These are phyloP conservation scores for Raphanus sativus DNA, from an alignment of 345 rosid species.

Conservation along the genomic window DNA sequence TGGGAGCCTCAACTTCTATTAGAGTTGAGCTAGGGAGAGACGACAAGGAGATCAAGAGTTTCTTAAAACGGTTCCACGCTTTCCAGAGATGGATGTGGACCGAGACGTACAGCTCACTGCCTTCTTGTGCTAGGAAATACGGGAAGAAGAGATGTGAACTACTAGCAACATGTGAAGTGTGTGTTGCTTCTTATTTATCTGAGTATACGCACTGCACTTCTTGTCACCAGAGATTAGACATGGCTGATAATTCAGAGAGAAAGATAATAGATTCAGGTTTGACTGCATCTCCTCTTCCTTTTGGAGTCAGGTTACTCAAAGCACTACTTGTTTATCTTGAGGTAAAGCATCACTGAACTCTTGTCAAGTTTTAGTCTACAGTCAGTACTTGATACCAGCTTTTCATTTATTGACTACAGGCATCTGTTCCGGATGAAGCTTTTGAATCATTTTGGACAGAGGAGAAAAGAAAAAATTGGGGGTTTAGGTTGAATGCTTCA, in stretches of 20 bases:
- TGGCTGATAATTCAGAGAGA: constrained; percentile 44
- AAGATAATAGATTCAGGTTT: constrained; percentile 38
- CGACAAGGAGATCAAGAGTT: constrained; percentile 58
- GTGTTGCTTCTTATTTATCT: constrained; percentile 53
- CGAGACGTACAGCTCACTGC: constrained; percentile 55
- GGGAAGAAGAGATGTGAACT: constrained; percentile 61
- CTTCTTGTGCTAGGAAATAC: constrained; percentile 52
- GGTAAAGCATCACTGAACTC: constrained; percentile 46
- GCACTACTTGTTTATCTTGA: constrained; percentile 62
- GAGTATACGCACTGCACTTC: constrained; percentile 60
- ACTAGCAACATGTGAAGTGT: constrained; percentile 64
- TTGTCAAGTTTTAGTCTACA: background rate
- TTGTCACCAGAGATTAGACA: constrained; percentile 63
- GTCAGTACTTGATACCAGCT: constrained; percentile 2
- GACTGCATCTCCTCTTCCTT: constrained; percentile 57
- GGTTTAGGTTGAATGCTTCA: constrained; percentile 53
- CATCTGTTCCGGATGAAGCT: constrained; percentile 74
- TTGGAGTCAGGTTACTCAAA: constrained; percentile 74
- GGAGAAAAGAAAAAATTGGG: constrained; percentile 56
- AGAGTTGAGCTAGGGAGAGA: constrained; percentile 79
- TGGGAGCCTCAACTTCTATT: constrained; percentile 55
- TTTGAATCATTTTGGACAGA: constrained; percentile 73
- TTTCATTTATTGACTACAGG: constrained; percentile 48
- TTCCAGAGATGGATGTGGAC: constrained; percentile 84
- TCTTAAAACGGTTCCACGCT: constrained; percentile 68